Evolutionary conservation across 1,284 basidiomycete species (phyloP), one percentile per base, ranked within the genome.

Genomic region (Malassezia restricta): DNA sequence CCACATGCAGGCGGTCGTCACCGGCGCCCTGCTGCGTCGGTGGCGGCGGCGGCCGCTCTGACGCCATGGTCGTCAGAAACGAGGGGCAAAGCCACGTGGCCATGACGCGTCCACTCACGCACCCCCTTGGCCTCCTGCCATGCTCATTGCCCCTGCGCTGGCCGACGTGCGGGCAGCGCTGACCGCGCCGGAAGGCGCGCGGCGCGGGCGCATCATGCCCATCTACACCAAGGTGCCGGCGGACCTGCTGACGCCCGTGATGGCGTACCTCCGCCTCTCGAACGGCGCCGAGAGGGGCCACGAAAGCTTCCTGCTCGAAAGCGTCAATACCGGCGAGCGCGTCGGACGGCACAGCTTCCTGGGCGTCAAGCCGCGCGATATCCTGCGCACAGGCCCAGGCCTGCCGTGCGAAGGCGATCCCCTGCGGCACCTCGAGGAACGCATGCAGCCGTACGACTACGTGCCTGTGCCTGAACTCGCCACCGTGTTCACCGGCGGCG

Each of bases 221-320:
- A 81, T 98, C 61, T 98, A 83, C 75, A 80, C 91, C 53, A 84
- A 91, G 63, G 79, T 98, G 7, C 89, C 94, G 24, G 90, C 90
- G 51, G 94, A 99, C 74, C 82, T 96, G 54, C 80, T 98, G 57
- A 99, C 94, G 11, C 94, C 94, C 73, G 92, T 92, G 67, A 87
- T 90, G 74, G 91, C 94, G 12, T 98, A 96, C 75, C 81, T 98
- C 47, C 84, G 89, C 54, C 81, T 98, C 57, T 84, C 91, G 6
- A 83, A 91, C 68, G 87, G 90, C 61, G 87, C 88, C 4, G 85
- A 85, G 71, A 85, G 58, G 6, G 51, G 52, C 20, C 57, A 58
- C 15, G 60, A 61, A 33, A 64, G 63, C 38, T 68, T 74, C 59
- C 57, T 74, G 47, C 66, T 64, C 49, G 63, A 74, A 49, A 90